Conservation (phyloP, 2,329 filamentous ascomycete species). For the Orbilia blumenaviensis region DNA sequence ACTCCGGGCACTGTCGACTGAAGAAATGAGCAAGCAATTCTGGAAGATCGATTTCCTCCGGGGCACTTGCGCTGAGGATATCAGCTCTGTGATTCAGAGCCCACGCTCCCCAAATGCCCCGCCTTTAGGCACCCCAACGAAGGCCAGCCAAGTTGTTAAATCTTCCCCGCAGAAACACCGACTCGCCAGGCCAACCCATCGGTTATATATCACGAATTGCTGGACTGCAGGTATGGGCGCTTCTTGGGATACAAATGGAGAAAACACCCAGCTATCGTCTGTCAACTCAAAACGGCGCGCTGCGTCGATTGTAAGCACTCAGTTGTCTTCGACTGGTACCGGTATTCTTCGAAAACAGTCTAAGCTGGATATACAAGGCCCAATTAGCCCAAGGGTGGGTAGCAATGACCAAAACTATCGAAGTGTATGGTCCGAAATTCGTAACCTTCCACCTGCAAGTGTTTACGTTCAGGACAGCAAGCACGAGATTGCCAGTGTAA, state of each 20-base stretch:
- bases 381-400: constrained; percentile 17
- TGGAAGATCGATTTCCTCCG: constrained; percentile 53
- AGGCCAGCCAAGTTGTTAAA: constrained; percentile 21
- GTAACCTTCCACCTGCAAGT: constrained; percentile 28
- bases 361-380: constrained; percentile 6
- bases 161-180: constrained; percentile 13
- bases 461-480: constrained; percentile 38
- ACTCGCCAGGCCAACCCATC: constrained; percentile 24
- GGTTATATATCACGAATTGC: constrained; percentile 47
- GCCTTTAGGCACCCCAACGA: constrained; percentile 16
- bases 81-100: constrained; percentile 12
- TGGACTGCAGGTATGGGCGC: constrained; percentile 23
- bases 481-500: constrained; percentile 35
- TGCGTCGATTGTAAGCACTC: constrained; percentile 39
- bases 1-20: constrained; percentile 24
- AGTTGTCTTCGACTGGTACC: constrained; percentile 27
- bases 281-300: constrained; percentile 26
- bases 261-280: constrained; percentile 41
- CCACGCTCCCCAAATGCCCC: constrained; percentile 23
- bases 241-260: constrained; percentile 33
- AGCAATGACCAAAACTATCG: constrained; percentile 12
- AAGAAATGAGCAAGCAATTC: constrained; percentile 48
- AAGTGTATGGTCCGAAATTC: constrained; percentile 43
- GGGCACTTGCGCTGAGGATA: constrained; percentile 48
- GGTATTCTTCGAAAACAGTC: constrained; percentile 17